Conservation (phyloP, 768 basidiomycete species). For the Boletus edulis region DNA sequence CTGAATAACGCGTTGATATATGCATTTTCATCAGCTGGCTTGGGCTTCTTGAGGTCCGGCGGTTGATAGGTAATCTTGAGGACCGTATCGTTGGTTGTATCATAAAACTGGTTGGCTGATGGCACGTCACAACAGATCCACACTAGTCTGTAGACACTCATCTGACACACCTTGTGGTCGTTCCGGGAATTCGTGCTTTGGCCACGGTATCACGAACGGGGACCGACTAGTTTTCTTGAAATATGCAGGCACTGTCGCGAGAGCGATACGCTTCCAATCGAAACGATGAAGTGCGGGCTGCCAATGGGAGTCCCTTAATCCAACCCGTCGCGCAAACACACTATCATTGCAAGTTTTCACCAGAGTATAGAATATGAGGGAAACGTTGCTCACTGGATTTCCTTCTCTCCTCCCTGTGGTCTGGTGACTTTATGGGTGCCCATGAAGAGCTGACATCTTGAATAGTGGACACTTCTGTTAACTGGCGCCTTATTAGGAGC, state of each 20-base stretch:
- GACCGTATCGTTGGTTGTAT: conserved; percentile 62
- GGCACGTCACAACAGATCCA: conserved; percentile 6
- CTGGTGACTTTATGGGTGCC: conserved; percentile 49
- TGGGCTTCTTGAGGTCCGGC: conserved; percentile 42
- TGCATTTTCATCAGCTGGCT: conserved; percentile 48
- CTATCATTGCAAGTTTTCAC: conserved; percentile 36
- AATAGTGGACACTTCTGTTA: conserved; percentile 59
- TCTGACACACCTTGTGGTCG: conserved; percentile 25
- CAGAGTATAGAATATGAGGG: not conserved
- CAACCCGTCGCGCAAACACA: conserved; percentile 74
- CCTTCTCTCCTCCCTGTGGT: conserved; percentile 32
- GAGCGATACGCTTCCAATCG: conserved; percentile 73
- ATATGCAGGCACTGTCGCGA: conserved; percentile 59
- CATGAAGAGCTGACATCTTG: conserved; percentile 75
- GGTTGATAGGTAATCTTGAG: conserved; percentile 68
- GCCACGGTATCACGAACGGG: conserved; percentile 66
- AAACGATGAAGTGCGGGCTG: conserved; percentile 52
- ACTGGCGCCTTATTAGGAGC: conserved; percentile 23
- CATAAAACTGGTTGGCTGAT: conserved; percentile 46
- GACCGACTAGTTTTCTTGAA: conserved; percentile 32
- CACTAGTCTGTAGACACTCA: not conserved
- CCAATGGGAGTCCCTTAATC: conserved; percentile 60
- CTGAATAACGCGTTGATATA: conserved; percentile 55
- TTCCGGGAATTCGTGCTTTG: conserved; percentile 45
- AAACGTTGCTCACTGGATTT: conserved; percentile 43